Conservation (phyloP, 495 filamentous ascomycete genomes). For the Penicillium subrubescens region DNA sequence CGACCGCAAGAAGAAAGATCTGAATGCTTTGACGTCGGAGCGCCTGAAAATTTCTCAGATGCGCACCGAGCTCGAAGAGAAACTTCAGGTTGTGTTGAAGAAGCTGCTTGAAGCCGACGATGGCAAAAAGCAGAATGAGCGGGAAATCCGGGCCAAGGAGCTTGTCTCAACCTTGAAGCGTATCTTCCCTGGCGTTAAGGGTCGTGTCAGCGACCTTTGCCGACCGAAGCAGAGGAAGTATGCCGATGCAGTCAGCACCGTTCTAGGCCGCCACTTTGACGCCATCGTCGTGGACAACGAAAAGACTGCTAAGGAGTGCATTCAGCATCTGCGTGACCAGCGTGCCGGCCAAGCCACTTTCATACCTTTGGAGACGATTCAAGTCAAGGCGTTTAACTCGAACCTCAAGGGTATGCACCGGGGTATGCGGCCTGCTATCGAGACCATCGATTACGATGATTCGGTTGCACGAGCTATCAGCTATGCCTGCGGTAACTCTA, state of each 20-base stretch:
- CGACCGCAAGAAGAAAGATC: slow-evolving; percentile 85
- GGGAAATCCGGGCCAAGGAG: slow-evolving; percentile 74
- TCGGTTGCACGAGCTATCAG: slow-evolving; percentile 87
- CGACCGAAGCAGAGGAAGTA: slow-evolving; percentile 96
- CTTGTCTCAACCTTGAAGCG: slow-evolving; percentile 83
- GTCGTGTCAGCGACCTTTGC: slow-evolving; percentile 88
- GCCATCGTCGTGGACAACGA: slow-evolving; percentile 95
- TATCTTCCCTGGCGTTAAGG: slow-evolving; percentile 88
- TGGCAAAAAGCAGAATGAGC: slow-evolving; percentile 79
- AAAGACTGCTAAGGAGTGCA: slow-evolving; percentile 90
- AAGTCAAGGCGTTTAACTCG: slow-evolving; percentile 84
- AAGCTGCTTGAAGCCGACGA: slow-evolving; percentile 82
- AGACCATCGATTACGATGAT: slow-evolving; percentile 92
- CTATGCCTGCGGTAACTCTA: slow-evolving; percentile 92
- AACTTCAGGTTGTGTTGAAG: slow-evolving; percentile 74
- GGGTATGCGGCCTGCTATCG: slow-evolving; percentile 86
- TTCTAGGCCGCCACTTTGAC: slow-evolving; percentile 90
- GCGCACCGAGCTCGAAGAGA: slow-evolving; percentile 87
- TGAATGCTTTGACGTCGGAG: slow-evolving; percentile 82
- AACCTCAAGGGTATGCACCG: slow-evolving; percentile 87
- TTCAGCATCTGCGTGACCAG: slow-evolving; percentile 91
- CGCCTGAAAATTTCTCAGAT: slow-evolving; percentile 75
- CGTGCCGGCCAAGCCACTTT: slow-evolving; percentile 84
- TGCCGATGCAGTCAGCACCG: slow-evolving; percentile 87
- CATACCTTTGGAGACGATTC: slow-evolving; percentile 94